These are phyloP conservation scores for Phytophthora ramorum DNA, from an alignment of 352 stramenopile species.

Conservation along the genomic window DNA sequence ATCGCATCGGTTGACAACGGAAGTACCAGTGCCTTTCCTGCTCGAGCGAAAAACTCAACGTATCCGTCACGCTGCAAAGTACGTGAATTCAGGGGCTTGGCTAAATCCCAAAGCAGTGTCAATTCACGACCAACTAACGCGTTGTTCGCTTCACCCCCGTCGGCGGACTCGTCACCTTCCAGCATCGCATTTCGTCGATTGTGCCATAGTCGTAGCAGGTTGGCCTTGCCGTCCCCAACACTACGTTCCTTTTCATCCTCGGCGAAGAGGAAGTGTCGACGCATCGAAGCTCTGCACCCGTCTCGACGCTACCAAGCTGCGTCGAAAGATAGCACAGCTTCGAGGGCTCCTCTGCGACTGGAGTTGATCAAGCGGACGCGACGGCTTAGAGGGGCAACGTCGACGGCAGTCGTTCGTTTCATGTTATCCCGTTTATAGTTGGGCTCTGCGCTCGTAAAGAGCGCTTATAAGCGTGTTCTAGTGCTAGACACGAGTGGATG, in stretches of 20 bases:
- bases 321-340: neutral
- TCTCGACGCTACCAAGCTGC: constrained; percentile 1
- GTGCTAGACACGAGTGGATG: neutral
- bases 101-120: constrained; percentile 67
- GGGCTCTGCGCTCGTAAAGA: constrained; percentile 3
- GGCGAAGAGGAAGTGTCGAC: constrained; percentile 69
- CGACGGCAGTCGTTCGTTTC: constrained; percentile 23
- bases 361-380: constrained; percentile 16
- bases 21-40: constrained; percentile 66
- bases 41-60: constrained; percentile 65
- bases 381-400: constrained; percentile 21
- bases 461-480: constrained; percentile 28
- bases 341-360: constrained; percentile 2
- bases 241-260: constrained; percentile 67
- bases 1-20: constrained; percentile 41
- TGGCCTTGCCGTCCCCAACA: constrained; percentile 60
- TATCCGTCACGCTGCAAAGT: constrained; percentile 47
- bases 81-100: constrained; percentile 42
- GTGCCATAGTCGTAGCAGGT: constrained; percentile 63
- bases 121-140: constrained; percentile 40
- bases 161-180: constrained; percentile 28
- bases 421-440: constrained; percentile 9
- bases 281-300: constrained; percentile 36
- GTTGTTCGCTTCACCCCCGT: constrained; percentile 33
- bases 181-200: constrained; percentile 48